Base-by-base conservation (phyloP, 2,329 filamentous ascomycete genomes). In the Anthostomella pinea region DNA sequence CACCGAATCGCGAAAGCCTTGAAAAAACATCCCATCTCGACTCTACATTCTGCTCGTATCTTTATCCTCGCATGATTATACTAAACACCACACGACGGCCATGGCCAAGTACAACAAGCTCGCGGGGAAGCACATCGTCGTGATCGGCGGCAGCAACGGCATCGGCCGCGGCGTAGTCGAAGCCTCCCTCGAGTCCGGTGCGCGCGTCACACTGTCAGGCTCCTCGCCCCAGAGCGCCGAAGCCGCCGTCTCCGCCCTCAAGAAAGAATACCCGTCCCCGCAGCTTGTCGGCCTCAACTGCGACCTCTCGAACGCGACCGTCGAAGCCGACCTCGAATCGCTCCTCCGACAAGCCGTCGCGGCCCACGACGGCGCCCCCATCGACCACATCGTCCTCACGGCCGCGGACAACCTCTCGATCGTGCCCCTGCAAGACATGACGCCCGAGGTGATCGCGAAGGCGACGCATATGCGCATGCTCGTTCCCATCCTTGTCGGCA, bases 401-500 rank as follows among this genome's bases (percentile, higher is more conserved):
- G 63, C 63, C 1, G 59, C 51, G 4, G 58, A 62, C 44, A 31
- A 30, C 34, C 49, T 60, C 4, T 9, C 46, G 24, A 9, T 53
- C 6, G 26, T 34, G 11, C 19, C 17, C 5, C 33, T 60, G 5
- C 13, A 39, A 13, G 52, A 49, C 4, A 25, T 63, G 14, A 57
- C 52, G 13, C 39, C 46, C n/a, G 58, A 53, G 2, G 30, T 30
- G 18, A 51, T 62, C 29, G 40, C 39, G 2, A 19, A 30, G 20
- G 55, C 41, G 1, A 39, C 48, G 30, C 60, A 59, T 21, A 51
- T 65, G 46, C 57, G 59, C 6, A 43, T 60, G 33, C 33, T 54
- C 10, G 56, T 56, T n/a, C 58, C 61, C 1, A n/a, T 59, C n/a
- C 38, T 63, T 31, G 26, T 63, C 4, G 61, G 53, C 34, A 66